Percentiles rank a stretch among this genome's conserved stretches.
Evolutionary conservation across 2,329 filamentous ascomycete genomes (phyloP).

Genomic region (Ascocoryne sarcoides): DNA sequence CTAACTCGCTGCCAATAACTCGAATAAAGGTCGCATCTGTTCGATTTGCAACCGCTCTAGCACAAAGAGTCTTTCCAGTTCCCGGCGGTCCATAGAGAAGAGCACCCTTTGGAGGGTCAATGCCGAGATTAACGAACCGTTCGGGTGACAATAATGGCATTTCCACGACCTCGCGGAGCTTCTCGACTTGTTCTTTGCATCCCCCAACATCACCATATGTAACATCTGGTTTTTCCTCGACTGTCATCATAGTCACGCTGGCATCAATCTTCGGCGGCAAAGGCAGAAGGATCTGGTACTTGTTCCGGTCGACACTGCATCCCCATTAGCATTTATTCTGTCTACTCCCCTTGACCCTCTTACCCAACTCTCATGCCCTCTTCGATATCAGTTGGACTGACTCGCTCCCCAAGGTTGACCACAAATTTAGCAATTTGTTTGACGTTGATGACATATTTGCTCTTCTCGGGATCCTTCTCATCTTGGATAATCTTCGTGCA

Average conservation of each 20-base stretch:
- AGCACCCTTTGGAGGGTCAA: slow-evolving; percentile 95
- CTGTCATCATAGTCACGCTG: slow-evolving; percentile 99
- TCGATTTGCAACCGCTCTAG: slow-evolving; percentile 91
- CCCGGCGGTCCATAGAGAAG: slow-evolving; percentile 93
- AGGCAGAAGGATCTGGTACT: slow-evolving; percentile 97
- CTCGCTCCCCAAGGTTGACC: slow-evolving; percentile 91
- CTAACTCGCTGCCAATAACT: slow-evolving; percentile 94
- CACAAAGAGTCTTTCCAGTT: slow-evolving; percentile 98
- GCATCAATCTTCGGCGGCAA: slow-evolving; percentile 97
- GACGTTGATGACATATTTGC: slow-evolving; percentile 99
- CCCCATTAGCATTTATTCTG: slow-evolving; percentile 13
- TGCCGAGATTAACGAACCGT: slow-evolving; percentile 96
- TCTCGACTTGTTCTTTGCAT: slow-evolving; percentile 99
- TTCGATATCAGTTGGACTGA: slow-evolving; percentile 97
- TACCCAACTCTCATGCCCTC: slow-evolving; percentile 96
- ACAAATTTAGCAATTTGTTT: slow-evolving; percentile 99
- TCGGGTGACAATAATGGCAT: slow-evolving; percentile 96
- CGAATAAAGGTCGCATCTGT: slow-evolving; percentile 98
- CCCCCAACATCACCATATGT: slow-evolving; percentile 98
- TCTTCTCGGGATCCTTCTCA: slow-evolving; percentile 92
- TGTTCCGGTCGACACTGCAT: slow-evolving; percentile 79
- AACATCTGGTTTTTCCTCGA: slow-evolving; percentile 98
- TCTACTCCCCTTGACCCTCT: slow-evolving; percentile 21
- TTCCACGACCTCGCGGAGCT: slow-evolving; percentile 95
- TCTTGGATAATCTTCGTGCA: slow-evolving; percentile 99